Evolutionary conservation across 2,329 filamentous ascomycete genomes (phyloP), one percentile per base, ranked within the genome.

Genomic region (Alternaria gansuensis): DNA sequence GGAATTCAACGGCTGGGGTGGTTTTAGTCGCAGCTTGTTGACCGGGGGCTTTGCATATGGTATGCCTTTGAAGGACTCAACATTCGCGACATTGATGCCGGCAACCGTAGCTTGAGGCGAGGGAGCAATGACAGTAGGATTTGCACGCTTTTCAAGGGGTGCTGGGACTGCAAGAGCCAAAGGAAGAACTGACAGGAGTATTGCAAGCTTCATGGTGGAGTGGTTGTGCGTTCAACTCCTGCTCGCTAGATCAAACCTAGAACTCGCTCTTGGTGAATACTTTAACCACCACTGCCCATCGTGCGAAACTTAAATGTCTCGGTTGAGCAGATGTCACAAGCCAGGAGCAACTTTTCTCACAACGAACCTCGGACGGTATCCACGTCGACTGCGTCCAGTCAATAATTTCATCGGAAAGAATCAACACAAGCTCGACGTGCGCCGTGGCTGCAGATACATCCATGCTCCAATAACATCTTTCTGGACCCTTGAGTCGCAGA

Each of bases 41-140:
- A 85, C 82, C 0, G 91, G 91, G 1, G 90, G 84, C 61, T 91
- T 81, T 2, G 90, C 90, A 70, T 88, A 95, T 3, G 90, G 91
- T 55, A 95, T 91, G 23, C 88, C 90, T 54, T 84, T 87, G 79
- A 91, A 93, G 26, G 82, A 85, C 57, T 94, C 90, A 21, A 92
- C 82, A 26, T 77, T 76, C 3, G 73, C 68, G 2, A 75, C 71
- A 59, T 65, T 77, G 55, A 72, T 74, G 36, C 87, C 87, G 40
- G 84, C 73, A 33, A 90, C 78, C 4, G 84, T 88, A 36, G 85
- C 87, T 60, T 64, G 67, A 24, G 75, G 70, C 41, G 83, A 81
- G 1, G 82, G 76, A 34, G 87, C 83, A 14, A 81, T 77, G 48
- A 88, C 86, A 3, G 82, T 83, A 3, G 85, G 84, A 33, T 69